Percentiles rank a stretch among this genome's conserved stretches.
Evolutionary conservation across 306 rosid species (phyloP).

Genomic region (Sesbania bispinosa): DNA sequence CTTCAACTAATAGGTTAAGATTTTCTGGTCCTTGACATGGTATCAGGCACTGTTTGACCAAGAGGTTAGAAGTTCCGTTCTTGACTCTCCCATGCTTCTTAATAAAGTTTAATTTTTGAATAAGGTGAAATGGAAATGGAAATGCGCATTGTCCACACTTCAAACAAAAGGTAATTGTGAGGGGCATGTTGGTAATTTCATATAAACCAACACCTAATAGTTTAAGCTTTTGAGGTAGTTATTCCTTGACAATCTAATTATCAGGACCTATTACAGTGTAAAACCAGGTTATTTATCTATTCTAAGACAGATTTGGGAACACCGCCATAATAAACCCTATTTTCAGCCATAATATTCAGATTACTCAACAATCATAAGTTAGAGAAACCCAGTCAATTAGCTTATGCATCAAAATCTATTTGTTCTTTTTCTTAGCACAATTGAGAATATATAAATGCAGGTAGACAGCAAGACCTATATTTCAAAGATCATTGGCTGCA

Average conservation of each 20-base stretch:
- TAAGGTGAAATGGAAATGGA: not conserved
- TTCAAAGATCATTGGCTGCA: no score
- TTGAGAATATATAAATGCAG: no score
- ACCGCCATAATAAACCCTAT: not conserved
- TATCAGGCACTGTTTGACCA: not conserved
- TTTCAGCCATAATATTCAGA: not conserved
- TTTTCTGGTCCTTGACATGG: not conserved
- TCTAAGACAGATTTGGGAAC: not conserved
- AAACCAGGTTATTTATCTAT: not conserved
- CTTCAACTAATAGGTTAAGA: not conserved
- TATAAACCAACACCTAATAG: not conserved
- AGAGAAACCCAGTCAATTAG: not conserved
- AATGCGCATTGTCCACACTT: not conserved
- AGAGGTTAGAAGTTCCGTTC: not conserved
- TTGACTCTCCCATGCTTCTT: not conserved
- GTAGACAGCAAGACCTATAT: no score
- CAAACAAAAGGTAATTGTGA: not conserved
- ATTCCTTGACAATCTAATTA: not conserved
- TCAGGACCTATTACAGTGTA: not conserved
- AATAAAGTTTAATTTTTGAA: conserved; percentile 8
- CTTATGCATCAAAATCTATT: not conserved
- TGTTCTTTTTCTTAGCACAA: no score
- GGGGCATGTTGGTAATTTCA: not conserved
- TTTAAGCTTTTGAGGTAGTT: not conserved
- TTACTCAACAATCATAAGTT: not conserved